A percentile compares a stretch with the other conserved stretches of the same genome.
Evolutionary conservation across 192 early-diverging fungal species (phyloP).

Genomic region (Bifiguratus adelaidae): DNA sequence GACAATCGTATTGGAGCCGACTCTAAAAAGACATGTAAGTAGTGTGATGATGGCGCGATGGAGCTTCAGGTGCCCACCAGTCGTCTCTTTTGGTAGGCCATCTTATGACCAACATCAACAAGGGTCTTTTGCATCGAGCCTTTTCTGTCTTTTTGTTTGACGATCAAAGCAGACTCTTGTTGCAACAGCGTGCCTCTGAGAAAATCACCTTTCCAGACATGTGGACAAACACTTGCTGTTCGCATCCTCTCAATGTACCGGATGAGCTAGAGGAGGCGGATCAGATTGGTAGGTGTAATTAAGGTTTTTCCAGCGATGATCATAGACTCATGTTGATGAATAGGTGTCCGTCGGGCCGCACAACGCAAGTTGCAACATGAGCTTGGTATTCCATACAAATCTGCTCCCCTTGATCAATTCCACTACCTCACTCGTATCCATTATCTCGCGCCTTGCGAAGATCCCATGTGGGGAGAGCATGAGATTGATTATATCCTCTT

Average conservation of each 20-base stretch:
- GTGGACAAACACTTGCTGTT: conserved; percentile 99
- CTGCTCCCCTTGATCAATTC: conserved; percentile 78
- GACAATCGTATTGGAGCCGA: conserved; percentile 79
- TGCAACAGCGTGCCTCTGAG: conserved; percentile 91
- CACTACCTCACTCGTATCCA: conserved; percentile 91
- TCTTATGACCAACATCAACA: conserved; percentile 87
- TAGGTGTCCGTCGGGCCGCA: conserved; percentile 79
- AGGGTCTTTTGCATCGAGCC: conserved; percentile 88
- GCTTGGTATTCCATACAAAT: conserved; percentile 70
- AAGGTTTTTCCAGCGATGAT: neutral
- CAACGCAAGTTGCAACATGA: conserved; percentile 94
- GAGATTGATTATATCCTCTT: conserved; percentile 98
- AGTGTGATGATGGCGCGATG: neutral
- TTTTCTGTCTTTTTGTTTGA: conserved; percentile 97
- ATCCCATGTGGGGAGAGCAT: conserved; percentile 98
- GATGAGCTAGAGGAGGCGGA: conserved; percentile 70
- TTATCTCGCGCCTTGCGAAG: conserved; percentile 81
- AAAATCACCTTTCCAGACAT: conserved; percentile 98
- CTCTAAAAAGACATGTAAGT: conserved; percentile 86
- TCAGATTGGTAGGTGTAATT: conserved; percentile 41
- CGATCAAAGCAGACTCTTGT: conserved; percentile 68
- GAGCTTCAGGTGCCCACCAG: neutral
- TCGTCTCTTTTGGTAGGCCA: too few relatives aligned
- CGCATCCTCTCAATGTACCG: conserved; percentile 79
- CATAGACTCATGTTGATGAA: neutral